phyloP scores from a whole-genome alignment of 148 eudicot species.

The Linanthus parryae region DNA sequence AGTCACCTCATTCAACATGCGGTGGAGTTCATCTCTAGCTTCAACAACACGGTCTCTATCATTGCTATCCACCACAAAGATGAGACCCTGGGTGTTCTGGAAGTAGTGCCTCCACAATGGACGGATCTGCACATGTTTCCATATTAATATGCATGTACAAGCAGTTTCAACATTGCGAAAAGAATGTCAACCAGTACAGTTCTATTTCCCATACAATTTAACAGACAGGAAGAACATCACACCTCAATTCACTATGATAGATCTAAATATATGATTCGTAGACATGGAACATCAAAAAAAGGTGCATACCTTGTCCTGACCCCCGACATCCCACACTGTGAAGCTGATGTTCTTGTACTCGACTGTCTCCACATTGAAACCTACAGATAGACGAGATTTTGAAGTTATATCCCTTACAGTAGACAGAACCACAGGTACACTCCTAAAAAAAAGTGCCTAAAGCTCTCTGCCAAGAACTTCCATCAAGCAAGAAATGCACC shows the following conservation, averaged over 20 bases:
- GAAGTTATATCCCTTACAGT: constrained; percentile 1
- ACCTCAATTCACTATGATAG: not conserved
- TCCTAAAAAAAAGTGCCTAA: not conserved
- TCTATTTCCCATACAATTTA: not conserved
- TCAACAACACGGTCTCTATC: constrained; percentile 61
- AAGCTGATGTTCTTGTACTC: constrained; percentile 54
- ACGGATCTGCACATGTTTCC: constrained; percentile 29
- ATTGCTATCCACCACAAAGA: constrained; percentile 53
- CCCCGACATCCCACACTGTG: constrained; percentile 53
- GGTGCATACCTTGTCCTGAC: constrained; percentile 35
- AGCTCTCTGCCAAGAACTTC: no score
- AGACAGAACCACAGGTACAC: not conserved
- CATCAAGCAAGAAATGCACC: no score
- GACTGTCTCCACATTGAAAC: constrained; percentile 31
- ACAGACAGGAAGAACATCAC: not conserved
- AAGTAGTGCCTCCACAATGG: constrained; percentile 57
- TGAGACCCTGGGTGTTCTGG: constrained; percentile 52
- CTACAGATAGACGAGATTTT: constrained; percentile 9
- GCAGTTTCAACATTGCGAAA: not conserved
- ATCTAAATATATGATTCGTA: not conserved
- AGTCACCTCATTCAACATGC: constrained; percentile 60
- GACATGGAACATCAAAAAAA: not conserved
- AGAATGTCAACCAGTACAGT: not conserved
- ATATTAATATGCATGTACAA: not conserved
- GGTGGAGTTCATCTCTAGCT: constrained; percentile 55